Base-by-base conservation (phyloP, 371 early-diverging fungal genomes). In the Mucor circinelloides region DNA sequence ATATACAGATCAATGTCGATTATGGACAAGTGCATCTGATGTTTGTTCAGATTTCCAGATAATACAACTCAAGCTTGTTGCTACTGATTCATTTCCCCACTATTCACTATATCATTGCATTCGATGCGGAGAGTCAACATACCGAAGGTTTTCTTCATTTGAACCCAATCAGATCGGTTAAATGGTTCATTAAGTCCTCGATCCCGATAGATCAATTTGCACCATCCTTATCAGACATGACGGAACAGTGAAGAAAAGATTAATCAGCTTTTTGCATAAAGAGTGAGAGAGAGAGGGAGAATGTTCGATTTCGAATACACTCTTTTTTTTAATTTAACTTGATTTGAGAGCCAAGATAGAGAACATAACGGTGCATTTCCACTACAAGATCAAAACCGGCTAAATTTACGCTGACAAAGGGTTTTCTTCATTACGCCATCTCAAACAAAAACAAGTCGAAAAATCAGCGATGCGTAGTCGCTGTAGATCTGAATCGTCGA, bases 181-280 rank as follows among this genome's bases (percentile, higher is more conserved):
- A 60, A 60, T 38, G 9, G 25, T 40, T 34, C 34, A 23, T 28
- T 60, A 40, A 23, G 44, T 56, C 60, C 38, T 23, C 38, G 60
- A 60, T 60, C 60, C 60, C 60, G 60, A 60, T 60, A 60, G 25
- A 36, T 44, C 34, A 58, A 2, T 25, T 60, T 60, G 44, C 46
- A 60, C 46, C 60, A 60, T 60, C 19, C 60, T 60, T 60, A 60
- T 42, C 60, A 42, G 28, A 27, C 60, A 60, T 46, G 44, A 60
- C 60, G 42, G 42, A 59, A 59, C 25, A 50, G 15, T 42, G 42
- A 42, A 42, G n/a, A 5, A 42, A 17, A 42, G 42, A 42, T 17
- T 15, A 42, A n/a, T 17, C 13, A 42, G 17, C n/a, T 2, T 15
- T 15, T 42, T 42, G 42, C 17, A 42, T 17, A 42, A 3, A 42